These are phyloP conservation scores for Polytrichum formosum DNA, from an alignment of 225 moss, liverwort and hornwort genomes.

Conservation along the genomic window DNA sequence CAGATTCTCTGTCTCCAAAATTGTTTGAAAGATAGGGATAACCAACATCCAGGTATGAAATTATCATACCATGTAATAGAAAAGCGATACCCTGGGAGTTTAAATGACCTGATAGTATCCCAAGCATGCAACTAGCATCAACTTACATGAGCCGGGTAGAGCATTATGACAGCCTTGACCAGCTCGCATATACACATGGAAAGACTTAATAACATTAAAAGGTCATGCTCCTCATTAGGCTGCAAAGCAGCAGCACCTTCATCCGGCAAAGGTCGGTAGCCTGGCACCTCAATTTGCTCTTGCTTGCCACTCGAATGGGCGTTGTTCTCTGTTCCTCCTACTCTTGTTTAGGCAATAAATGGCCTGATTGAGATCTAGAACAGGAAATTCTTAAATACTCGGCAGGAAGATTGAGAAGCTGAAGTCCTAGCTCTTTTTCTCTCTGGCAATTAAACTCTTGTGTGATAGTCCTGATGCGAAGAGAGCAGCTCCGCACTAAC, in stretches of 20 bases:
- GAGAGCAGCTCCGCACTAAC: constrained; percentile 31
- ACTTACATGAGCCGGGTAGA: constrained; percentile 53
- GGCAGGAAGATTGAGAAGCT: constrained; percentile 61
- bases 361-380: constrained; percentile 25
- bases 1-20: neutral
- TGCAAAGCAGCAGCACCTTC: constrained; percentile 87
- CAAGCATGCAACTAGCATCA: constrained; percentile 58
- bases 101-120: constrained; percentile 61
- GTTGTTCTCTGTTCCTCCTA: constrained; percentile 89
- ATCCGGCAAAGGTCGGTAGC: constrained; percentile 81
- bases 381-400: constrained; percentile 57
- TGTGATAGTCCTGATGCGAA: constrained; percentile 31
- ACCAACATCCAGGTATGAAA: constrained; percentile 6
- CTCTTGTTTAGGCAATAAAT: constrained; percentile 52
- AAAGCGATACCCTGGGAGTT: constrained; percentile 54
- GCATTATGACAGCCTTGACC: constrained; percentile 68
- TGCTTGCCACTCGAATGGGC: constrained; percentile 62
- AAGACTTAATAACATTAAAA: constrained; percentile 84
- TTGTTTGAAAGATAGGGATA: neutral
- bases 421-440: constrained; percentile 50
- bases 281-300: constrained; percentile 93
- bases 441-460: constrained; percentile 43
- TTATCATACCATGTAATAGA: constrained; percentile 29
- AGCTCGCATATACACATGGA: constrained; percentile 70
- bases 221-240: constrained; percentile 86